Conservation (phyloP, 2,329 filamentous ascomycete genomes). For the Penicillium sp. region DNA sequence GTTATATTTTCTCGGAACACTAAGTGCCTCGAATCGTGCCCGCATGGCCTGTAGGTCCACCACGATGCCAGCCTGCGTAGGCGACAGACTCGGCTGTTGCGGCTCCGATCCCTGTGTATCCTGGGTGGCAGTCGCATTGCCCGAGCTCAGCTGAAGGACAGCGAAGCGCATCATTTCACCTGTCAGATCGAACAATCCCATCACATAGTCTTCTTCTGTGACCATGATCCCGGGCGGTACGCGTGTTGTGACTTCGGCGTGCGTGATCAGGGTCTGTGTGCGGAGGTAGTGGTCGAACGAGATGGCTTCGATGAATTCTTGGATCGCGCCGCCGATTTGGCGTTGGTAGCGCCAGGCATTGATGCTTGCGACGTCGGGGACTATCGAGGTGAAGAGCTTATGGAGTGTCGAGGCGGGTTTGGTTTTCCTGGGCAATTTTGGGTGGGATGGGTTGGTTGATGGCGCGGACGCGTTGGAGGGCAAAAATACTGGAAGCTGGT, state of each 20-base stretch:
- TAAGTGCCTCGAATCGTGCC: slow-evolving; percentile 67
- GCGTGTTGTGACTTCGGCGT: slow-evolving; percentile 51
- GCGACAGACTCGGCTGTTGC: slow-evolving; percentile 19
- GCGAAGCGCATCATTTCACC: slow-evolving; percentile 97
- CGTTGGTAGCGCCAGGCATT: slow-evolving; percentile 78
- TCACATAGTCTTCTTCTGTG: slow-evolving; percentile 77
- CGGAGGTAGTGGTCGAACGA: slow-evolving; percentile 84
- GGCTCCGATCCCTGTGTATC: slow-evolving; percentile 1
- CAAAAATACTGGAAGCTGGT: slow-evolving; percentile 62
- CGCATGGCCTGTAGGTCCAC: slow-evolving; percentile 75
- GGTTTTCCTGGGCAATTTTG: slow-evolving; percentile 65
- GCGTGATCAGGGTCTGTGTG: slow-evolving; percentile 67
- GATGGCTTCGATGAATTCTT: slow-evolving; percentile 90
- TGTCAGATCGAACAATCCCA: slow-evolving; percentile 87
- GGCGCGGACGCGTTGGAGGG: slow-evolving; percentile 60
- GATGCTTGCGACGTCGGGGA: slow-evolving; percentile 67
- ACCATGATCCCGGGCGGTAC: slow-evolving; percentile 54
- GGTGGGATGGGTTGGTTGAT: slow-evolving; percentile 52
- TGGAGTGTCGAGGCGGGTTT: slow-evolving; percentile 64
- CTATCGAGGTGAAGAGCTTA: slow-evolving; percentile 61
- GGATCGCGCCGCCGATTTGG: slow-evolving; percentile 72
- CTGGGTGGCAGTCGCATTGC: slow-evolving; percentile 48
- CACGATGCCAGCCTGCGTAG: slow-evolving; percentile 60
- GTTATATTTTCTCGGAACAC: slow-evolving; percentile 50
- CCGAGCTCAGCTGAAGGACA: slow-evolving; percentile 78